Percentiles rank a stretch among this genome's conserved stretches.
Evolutionary conservation across 257 asterid genomes (phyloP).

Genomic region (Dorcoceras hygrometricum): DNA sequence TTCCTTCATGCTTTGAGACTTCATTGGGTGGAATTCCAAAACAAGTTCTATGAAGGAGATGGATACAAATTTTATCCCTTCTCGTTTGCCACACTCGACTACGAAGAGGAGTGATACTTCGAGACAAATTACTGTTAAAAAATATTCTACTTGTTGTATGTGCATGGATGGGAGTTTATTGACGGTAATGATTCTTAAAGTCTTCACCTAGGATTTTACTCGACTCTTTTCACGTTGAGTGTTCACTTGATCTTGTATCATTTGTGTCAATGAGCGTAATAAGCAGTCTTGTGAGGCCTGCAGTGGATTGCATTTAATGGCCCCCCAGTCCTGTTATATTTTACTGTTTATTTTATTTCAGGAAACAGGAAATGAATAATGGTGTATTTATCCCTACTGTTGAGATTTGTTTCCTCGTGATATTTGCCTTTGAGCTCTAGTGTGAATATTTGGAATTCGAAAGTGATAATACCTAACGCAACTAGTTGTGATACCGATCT

Average conservation of each 20-base stretch:
- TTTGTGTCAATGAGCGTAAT: not conserved
- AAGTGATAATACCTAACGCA: not conserved
- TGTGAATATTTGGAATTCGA: not conserved
- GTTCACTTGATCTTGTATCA: not conserved
- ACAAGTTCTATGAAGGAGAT: constrained; percentile 96
- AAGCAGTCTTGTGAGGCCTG: not conserved
- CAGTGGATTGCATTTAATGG: not conserved
- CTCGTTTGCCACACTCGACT: constrained; percentile 49
- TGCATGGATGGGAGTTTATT: constrained; percentile 13
- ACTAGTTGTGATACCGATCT: not conserved
- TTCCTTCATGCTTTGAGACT: constrained; percentile 95
- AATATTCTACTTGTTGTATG: constrained; percentile 29
- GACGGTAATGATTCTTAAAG: not conserved
- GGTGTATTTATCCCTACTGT: not conserved
- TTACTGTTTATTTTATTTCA: not conserved
- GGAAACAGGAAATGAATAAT: not conserved
- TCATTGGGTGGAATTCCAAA: constrained; percentile 97
- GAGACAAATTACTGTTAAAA: constrained; percentile 15
- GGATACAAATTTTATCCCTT: constrained; percentile 89
- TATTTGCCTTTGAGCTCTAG: not conserved
- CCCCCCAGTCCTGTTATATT: no score
- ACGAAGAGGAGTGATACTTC: constrained; percentile 66
- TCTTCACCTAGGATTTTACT: not conserved
- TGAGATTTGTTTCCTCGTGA: not conserved
- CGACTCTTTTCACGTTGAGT: not conserved